These are phyloP conservation scores for Cryptococcus sp. DNA, from an alignment of 1,284 basidiomycete genomes.

Conservation along the genomic window DNA sequence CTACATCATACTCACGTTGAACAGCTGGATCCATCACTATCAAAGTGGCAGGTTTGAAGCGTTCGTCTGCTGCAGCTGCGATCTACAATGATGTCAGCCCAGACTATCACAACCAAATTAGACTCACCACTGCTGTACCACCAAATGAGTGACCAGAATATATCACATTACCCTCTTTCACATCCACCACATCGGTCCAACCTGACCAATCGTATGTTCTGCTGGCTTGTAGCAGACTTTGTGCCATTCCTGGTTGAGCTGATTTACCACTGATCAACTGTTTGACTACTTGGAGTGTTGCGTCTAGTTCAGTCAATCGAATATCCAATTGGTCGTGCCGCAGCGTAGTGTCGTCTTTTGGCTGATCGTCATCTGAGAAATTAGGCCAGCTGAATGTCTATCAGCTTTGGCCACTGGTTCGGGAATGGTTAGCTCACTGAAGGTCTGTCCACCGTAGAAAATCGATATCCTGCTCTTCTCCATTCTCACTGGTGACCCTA, in stretches of 20 bases:
- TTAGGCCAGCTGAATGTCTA: slow-evolving; percentile 37
- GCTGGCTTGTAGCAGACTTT: slow-evolving; percentile 11
- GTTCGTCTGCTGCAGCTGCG: slow-evolving; percentile 15
- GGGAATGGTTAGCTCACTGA: slow-evolving; percentile 19
- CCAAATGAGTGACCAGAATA: slow-evolving; percentile 47
- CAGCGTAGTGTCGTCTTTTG: slow-evolving; percentile 47
- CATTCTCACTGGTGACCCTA: slow-evolving; percentile 39
- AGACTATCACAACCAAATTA: not conserved
- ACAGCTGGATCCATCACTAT: slow-evolving; percentile 23
- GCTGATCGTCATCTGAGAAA: slow-evolving; percentile 31
- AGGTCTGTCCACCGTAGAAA: slow-evolving; percentile 47
- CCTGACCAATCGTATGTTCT: slow-evolving; percentile 19
- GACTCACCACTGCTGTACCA: slow-evolving; percentile 41
- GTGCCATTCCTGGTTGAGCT: slow-evolving; percentile 1
- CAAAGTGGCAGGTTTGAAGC: slow-evolving; percentile 11
- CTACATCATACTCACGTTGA: slow-evolving; percentile 8
- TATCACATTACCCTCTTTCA: slow-evolving; percentile 26
- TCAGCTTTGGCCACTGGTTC: not conserved
- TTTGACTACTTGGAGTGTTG: slow-evolving; percentile 42
- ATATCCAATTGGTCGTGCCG: slow-evolving; percentile 51
- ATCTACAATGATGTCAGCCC: slow-evolving; percentile 4
- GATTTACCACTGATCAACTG: slow-evolving; percentile 29
- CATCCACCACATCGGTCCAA: slow-evolving; percentile 15
- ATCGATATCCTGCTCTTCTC: slow-evolving; percentile 36
- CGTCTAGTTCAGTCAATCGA: slow-evolving; percentile 49